Conservation (phyloP, 1,139 yeast species). For the Yamadazyma spencermartinsiae region DNA sequence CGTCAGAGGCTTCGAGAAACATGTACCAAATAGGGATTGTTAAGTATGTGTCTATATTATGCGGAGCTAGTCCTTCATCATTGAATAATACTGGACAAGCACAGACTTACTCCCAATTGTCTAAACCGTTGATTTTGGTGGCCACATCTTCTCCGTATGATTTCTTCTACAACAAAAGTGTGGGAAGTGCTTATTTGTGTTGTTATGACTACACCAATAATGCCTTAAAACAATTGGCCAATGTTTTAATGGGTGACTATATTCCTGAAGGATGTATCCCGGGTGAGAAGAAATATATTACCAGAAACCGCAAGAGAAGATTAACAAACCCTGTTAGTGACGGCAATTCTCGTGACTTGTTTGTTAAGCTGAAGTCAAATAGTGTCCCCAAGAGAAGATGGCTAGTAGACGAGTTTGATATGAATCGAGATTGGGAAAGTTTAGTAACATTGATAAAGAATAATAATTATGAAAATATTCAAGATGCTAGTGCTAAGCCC, state of each 20-base stretch:
- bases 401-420: slow-evolving; percentile 61
- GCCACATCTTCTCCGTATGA: slow-evolving; percentile 69
- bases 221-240: slow-evolving; percentile 51
- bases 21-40: slow-evolving; percentile 69
- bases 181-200: slow-evolving; percentile 62
- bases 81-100: slow-evolving; percentile 23
- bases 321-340: slow-evolving; percentile 14
- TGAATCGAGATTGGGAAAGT: slow-evolving; percentile 53
- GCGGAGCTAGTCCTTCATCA: slow-evolving; percentile 49
- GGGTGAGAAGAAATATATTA: slow-evolving; percentile 45
- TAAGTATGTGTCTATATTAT: slow-evolving; percentile 55
- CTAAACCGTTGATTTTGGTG: slow-evolving; percentile 58
- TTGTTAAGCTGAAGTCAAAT: slow-evolving; percentile 16
- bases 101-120: slow-evolving; percentile 23
- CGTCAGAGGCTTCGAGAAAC: slow-evolving; percentile 64
- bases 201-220: slow-evolving; percentile 60
- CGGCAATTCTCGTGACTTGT: slow-evolving; percentile 3
- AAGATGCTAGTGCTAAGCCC: slow-evolving; percentile 8
- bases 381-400: slow-evolving; percentile 46
- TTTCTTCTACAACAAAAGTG: slow-evolving; percentile 53
- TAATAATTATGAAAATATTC: slow-evolving; percentile 21
- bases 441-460: slow-evolving; percentile 44
- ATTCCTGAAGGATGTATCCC: slow-evolving; percentile 59
- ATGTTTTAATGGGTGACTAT: slow-evolving; percentile 55
- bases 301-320: slow-evolving; percentile 26